phyloP scores from a whole-genome alignment of 2,329 filamentous ascomycete genomes.

The Myriosclerotinia scirpicola region DNA sequence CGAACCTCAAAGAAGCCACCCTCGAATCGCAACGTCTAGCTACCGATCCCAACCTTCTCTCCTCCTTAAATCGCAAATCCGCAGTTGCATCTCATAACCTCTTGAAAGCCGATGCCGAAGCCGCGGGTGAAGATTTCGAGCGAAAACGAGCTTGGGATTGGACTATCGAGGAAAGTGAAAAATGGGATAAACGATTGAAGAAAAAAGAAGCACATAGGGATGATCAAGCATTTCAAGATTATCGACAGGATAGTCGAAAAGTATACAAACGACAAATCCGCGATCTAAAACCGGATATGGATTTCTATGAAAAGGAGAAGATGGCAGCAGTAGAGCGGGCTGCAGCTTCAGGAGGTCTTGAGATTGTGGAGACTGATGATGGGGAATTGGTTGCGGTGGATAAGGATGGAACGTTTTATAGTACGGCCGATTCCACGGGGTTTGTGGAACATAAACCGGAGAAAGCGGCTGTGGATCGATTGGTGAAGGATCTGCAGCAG shows the following conservation, averaged over 20 bases:
- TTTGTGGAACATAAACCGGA: slow-evolving; percentile 85
- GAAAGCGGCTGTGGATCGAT: slow-evolving; percentile 80
- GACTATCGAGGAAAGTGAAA: slow-evolving; percentile 91
- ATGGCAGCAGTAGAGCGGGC: slow-evolving; percentile 80
- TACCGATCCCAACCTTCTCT: slow-evolving; percentile 74
- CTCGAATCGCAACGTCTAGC: slow-evolving; percentile 78
- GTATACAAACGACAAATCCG: slow-evolving; percentile 89
- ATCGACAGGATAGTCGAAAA: slow-evolving; percentile 82
- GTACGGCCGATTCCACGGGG: slow-evolving; percentile 76
- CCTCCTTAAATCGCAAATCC: slow-evolving; percentile 78
- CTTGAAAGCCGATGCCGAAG: slow-evolving; percentile 86
- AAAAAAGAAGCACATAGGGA: slow-evolving; percentile 82
- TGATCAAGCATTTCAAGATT: slow-evolving; percentile 87
- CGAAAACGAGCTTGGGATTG: slow-evolving; percentile 98
- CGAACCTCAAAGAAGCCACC: slow-evolving; percentile 81
- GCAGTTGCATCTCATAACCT: slow-evolving; percentile 90
- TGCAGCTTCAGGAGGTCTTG: slow-evolving; percentile 78
- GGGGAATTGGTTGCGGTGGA: slow-evolving; percentile 94
- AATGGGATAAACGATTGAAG: slow-evolving; percentile 86
- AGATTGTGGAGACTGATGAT: slow-evolving; percentile 93
- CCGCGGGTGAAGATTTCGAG: slow-evolving; percentile 87
- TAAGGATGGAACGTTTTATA: slow-evolving; percentile 86
- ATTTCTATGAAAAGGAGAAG: slow-evolving; percentile 85
- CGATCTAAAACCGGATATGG: slow-evolving; percentile 73
- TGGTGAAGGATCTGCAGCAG: slow-evolving; percentile 83